phyloP scores from a whole-genome alignment of 768 basidiomycete genomes.

The Amanita inopinata region DNA sequence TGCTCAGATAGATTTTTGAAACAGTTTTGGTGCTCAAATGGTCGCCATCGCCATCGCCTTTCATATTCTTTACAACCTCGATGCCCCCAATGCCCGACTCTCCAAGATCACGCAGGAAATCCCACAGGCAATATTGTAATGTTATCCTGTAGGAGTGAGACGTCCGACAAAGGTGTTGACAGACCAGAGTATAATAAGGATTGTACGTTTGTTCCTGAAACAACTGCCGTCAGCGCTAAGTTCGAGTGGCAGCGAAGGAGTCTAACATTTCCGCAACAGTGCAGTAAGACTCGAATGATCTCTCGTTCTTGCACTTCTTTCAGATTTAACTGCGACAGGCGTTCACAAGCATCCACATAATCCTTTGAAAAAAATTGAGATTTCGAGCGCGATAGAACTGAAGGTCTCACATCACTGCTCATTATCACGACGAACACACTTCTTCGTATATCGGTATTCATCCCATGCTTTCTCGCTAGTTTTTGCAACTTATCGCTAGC shows the following conservation, averaged over 20 bases:
- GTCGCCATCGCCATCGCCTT: slow-evolving; percentile 30
- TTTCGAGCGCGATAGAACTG: neutral
- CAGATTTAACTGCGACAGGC: slow-evolving; percentile 74
- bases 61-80: slow-evolving; percentile 62
- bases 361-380: slow-evolving; percentile 45
- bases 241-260: neutral
- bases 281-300: slow-evolving; percentile 84
- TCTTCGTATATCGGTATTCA: slow-evolving; percentile 95
- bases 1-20: slow-evolving; percentile 47
- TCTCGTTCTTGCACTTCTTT: slow-evolving; percentile 91
- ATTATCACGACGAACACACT: slow-evolving; percentile 90
- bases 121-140: slow-evolving; percentile 93
- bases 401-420: slow-evolving; percentile 76
- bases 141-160: slow-evolving; percentile 88
- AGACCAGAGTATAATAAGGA: slow-evolving; percentile 89
- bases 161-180: slow-evolving; percentile 66
- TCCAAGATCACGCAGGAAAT: slow-evolving; percentile 87
- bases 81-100: slow-evolving; percentile 75
- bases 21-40: slow-evolving; percentile 41
- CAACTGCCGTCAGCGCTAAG: neutral
- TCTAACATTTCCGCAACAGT: slow-evolving; percentile 83
- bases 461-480: slow-evolving; percentile 90
- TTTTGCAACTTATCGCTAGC: slow-evolving; percentile 42
- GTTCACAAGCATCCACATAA: slow-evolving; percentile 90
- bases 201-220: slow-evolving; percentile 84